Conservation (phyloP, 768 basidiomycete genomes). For the Naganishia randhawae region DNA sequence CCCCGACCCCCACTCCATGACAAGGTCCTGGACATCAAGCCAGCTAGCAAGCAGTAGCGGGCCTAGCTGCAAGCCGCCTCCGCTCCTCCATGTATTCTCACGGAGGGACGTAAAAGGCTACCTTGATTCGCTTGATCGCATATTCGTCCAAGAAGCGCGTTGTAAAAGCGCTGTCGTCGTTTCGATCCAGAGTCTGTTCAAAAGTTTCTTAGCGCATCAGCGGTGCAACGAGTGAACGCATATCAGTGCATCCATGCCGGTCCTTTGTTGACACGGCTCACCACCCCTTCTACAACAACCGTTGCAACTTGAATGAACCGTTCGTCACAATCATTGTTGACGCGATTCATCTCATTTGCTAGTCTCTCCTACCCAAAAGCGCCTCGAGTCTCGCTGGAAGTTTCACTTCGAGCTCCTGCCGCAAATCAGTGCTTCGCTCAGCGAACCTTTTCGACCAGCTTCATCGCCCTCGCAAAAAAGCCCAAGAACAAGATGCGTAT, state of each 20-base stretch:
- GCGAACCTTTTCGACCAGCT: constrained; percentile 21
- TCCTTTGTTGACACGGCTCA: not conserved
- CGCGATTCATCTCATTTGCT: constrained; percentile 16
- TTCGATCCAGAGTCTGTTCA: not conserved
- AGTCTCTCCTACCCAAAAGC: not conserved
- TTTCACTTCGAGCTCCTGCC: constrained; percentile 13
- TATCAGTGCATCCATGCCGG: not conserved
- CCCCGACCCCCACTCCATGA: too few relatives aligned
- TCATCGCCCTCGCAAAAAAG: constrained; percentile 19
- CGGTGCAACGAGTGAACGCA: not conserved
- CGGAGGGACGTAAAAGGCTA: not conserved
- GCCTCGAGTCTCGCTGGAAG: not conserved
- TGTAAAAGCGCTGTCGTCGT: too few relatives aligned
- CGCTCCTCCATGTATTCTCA: too few relatives aligned
- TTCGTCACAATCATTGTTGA: constrained; percentile 20
- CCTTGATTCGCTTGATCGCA: too few relatives aligned
- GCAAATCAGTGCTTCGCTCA: not conserved
- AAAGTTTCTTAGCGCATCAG: not conserved
- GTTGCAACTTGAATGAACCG: constrained; percentile 21
- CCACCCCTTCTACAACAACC: not conserved
- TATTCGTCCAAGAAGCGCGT: too few relatives aligned
- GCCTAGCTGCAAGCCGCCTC: too few relatives aligned
- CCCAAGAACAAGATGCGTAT: constrained; percentile 29
- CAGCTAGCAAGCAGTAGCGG: too few relatives aligned
- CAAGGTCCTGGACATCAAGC: too few relatives aligned